phyloP scores from a whole-genome alignment of 108 stramenopile species.

The Cyclotella baltica region DNA sequence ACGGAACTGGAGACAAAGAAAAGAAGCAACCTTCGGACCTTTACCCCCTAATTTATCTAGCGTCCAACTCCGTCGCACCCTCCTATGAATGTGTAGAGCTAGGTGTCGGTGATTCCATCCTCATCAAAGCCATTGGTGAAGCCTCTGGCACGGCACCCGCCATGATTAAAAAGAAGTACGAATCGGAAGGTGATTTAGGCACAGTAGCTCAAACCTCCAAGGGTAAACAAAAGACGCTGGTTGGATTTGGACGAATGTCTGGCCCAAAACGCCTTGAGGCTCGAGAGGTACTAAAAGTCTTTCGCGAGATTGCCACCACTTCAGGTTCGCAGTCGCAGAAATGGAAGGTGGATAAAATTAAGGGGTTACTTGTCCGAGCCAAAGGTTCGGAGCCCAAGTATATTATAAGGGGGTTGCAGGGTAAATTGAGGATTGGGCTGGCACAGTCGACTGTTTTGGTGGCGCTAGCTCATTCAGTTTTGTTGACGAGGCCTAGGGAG shows the following conservation, averaged over 20 bases:
- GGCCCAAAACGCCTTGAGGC: conserved; percentile 79
- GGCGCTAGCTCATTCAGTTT: conserved; percentile 92
- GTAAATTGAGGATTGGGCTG: conserved; percentile 97
- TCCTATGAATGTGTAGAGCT: conserved; percentile 96
- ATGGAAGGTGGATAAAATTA: conserved; percentile 94
- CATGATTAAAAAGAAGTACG: conserved; percentile 85
- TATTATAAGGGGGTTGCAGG: conserved; percentile 98
- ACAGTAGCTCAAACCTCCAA: conserved; percentile 88
- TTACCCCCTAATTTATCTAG: conserved; percentile 82
- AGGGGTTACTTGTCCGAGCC: conserved; percentile 85
- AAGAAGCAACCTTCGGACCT: conserved; percentile 65
- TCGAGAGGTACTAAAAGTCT: conserved; percentile 63
- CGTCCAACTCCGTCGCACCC: conserved; percentile 92
- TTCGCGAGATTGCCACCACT: conserved; percentile 82
- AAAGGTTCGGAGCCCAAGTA: conserved; percentile 92
- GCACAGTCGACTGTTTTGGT: conserved; percentile 95
- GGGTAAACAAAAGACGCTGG: conserved; percentile 89
- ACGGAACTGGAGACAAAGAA: background rate
- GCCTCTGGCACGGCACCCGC: conserved; percentile 77
- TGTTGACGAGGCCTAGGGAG: conserved; percentile 62
- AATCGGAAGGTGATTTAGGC: conserved; percentile 94
- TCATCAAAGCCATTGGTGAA: conserved; percentile 94
- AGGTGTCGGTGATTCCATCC: conserved; percentile 96
- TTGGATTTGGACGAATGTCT: conserved; percentile 64
- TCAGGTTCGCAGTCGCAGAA: conserved; percentile 91